Conservation (phyloP, 2,329 filamentous ascomycete species). For the Ophiocordyceps camponoti-saundersi region DNA sequence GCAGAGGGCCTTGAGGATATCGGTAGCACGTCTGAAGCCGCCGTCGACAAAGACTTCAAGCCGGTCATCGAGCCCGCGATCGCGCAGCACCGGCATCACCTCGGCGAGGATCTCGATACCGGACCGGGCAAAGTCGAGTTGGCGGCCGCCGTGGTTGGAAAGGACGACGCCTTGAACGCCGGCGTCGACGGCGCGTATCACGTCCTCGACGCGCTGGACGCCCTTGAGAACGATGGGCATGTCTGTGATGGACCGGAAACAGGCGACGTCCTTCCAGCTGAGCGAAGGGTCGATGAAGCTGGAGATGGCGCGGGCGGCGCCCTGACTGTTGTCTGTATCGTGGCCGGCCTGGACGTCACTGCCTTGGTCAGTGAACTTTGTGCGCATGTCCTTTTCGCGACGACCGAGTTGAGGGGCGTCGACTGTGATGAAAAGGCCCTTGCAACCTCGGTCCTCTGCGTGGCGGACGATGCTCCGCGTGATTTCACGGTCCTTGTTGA, state of each 20-base stretch:
- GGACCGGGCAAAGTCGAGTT: slow-evolving; percentile 81
- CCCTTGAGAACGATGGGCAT: slow-evolving; percentile 97
- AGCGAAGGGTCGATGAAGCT: slow-evolving; percentile 93
- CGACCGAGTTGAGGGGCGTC: slow-evolving; percentile 91
- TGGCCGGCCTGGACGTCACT: slow-evolving; percentile 66
- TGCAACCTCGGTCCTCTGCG: slow-evolving; percentile 82
- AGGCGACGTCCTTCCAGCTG: slow-evolving; percentile 84
- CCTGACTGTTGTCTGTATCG: slow-evolving; percentile 71
- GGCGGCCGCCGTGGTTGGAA: slow-evolving; percentile 88
- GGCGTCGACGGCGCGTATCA: slow-evolving; percentile 65
- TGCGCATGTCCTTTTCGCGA: slow-evolving; percentile 94
- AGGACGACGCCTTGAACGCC: slow-evolving; percentile 83
- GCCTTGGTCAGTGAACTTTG: slow-evolving; percentile 73
- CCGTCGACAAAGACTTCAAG: slow-evolving; percentile 88
- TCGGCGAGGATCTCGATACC: slow-evolving; percentile 83
- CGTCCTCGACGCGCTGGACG: slow-evolving; percentile 90
- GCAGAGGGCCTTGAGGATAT: slow-evolving; percentile 90
- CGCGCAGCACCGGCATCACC: slow-evolving; percentile 72
- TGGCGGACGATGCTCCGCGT: slow-evolving; percentile 83
- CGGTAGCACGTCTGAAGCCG: slow-evolving; percentile 74
- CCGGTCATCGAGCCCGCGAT: slow-evolving; percentile 48
- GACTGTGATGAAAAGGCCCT: slow-evolving; percentile 93
- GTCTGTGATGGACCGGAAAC: slow-evolving; percentile 77
- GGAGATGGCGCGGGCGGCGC: slow-evolving; percentile 85
- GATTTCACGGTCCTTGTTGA: slow-evolving; percentile 88